Conservation (phyloP, 176 grass and related monocot genomes). For the Carex littledalei region DNA sequence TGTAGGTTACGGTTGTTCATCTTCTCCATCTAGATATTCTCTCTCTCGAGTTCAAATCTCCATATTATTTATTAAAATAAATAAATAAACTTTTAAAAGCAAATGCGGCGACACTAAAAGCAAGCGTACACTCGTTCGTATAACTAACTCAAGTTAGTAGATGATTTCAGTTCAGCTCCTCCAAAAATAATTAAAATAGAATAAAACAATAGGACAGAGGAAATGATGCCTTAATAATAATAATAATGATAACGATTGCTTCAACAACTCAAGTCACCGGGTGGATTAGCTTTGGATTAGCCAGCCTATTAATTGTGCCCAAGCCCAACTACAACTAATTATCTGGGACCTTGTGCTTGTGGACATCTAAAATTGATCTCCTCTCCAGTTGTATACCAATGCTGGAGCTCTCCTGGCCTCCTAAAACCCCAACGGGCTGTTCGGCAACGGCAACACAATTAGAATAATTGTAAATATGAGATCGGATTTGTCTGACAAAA, state of each 20-base stretch:
- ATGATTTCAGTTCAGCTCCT: too few species aligned
- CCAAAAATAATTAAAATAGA: neutral
- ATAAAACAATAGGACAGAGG: neutral
- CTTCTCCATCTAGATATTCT: neutral
- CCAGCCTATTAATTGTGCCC: neutral
- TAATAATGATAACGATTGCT: neutral
- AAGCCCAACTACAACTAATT: neutral
- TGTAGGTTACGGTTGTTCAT: constrained; percentile 23
- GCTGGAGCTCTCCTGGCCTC: neutral
- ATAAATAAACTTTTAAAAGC: neutral
- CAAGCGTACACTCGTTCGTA: too few species aligned
- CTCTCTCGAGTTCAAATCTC: neutral
- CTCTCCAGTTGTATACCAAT: neutral
- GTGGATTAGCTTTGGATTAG: neutral
- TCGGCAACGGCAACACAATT: too few species aligned
- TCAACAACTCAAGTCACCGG: neutral
- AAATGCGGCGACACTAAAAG: neutral
- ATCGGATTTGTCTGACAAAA: neutral
- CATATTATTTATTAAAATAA: neutral
- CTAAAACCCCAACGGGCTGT: neutral
- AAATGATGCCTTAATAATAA: neutral
- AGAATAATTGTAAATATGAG: constrained; percentile 7
- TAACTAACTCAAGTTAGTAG: too few species aligned
- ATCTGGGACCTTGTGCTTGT: neutral
- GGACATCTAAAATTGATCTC: neutral